A percentile compares a stretch with the other conserved stretches of the same genome.
These are phyloP conservation scores for Scheffersomyces titani DNA, from an alignment of 1,139 yeast genomes.

Conservation along the genomic window DNA sequence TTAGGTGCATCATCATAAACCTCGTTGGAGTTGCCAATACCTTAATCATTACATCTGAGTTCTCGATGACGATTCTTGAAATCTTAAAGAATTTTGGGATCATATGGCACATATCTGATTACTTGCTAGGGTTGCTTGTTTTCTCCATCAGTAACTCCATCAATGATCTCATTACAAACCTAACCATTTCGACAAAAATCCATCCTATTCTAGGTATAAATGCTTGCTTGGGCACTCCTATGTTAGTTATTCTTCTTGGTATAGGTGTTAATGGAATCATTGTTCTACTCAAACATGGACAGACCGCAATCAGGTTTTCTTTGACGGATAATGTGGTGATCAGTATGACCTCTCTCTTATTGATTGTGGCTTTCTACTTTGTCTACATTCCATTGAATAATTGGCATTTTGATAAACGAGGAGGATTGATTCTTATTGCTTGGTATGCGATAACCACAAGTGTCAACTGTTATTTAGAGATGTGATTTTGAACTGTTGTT, in stretches of 20 bases:
- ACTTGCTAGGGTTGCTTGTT: conserved; percentile 39
- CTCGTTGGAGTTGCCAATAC: conserved; percentile 28
- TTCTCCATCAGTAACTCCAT: conserved; percentile 43
- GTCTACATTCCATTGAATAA: conserved; percentile 33
- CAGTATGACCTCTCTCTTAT: conserved; percentile 28
- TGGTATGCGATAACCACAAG: conserved; percentile 12
- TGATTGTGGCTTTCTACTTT: conserved; percentile 24
- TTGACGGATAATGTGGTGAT: conserved; percentile 25
- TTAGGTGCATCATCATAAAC: conserved; percentile 11
- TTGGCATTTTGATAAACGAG: conserved; percentile 35
- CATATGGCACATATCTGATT: conserved; percentile 39
- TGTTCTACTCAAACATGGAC: conserved; percentile 12
- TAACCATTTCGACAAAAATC: conserved; percentile 35
- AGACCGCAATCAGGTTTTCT: conserved; percentile 23
- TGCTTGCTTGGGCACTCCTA: conserved; percentile 46
- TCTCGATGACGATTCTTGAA: conserved; percentile 29
- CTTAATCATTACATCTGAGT: conserved; percentile 28
- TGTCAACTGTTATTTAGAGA: conserved; percentile 8
- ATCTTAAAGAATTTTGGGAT: conserved; percentile 40
- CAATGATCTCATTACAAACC: conserved; percentile 43
- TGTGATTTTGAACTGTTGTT: neutral
- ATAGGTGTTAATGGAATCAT: conserved; percentile 39
- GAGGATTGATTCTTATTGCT: conserved; percentile 23
- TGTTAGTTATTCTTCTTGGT: conserved; percentile 39
- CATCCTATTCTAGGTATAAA: conserved; percentile 41